Evolutionary conservation across 768 basidiomycete genomes (phyloP), one percentile per base, ranked within the genome.

Genomic region (Rickenella mellea): DNA sequence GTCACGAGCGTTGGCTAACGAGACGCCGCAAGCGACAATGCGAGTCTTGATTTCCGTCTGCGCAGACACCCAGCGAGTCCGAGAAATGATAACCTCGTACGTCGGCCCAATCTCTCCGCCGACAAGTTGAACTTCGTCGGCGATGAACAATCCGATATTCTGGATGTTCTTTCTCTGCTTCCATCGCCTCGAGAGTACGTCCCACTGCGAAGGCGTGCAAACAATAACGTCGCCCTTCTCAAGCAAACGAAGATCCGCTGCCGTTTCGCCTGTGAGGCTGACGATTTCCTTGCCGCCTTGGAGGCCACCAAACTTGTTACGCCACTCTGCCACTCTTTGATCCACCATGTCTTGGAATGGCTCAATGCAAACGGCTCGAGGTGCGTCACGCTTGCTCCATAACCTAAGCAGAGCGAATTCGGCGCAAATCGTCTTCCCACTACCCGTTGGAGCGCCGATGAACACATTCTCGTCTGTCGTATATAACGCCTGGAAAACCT

Each of bases 301-400:
- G 1, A 97, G 58, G 10, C 69, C 56, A 12, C 76, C 68, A 47
- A 98, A 97, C 64, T 92, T 97, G 43, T 68, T 67, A 39, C 70
- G 70, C 96, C 96, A 99, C 58, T 98, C 94, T 24, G 69, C 65
- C 0, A 93, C 87, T 3, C 93, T 75, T 50, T 79, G 72, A 43
- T 98, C 90, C 2, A 97, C 96, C 87, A 97, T 94, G 51, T 98
- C 96, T 52, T 92, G 92, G 59, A 87, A 96, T 0, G 96, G 96
- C 60, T 93, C 90, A 40, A 98, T 83, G 57, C 94, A 97, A 2
- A 97, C 90, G 0, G 93, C 93, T 14, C 92, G 71, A 15, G 76
- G 74, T 33, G 80, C 72, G 47, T 92, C 83, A 5, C 70, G 66
- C 60, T 89, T 89, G 38, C 88, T 87, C 96, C 96, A 99, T 0